Conservation (phyloP, 1,284 basidiomycete species). For the Prillingera fragicola region DNA sequence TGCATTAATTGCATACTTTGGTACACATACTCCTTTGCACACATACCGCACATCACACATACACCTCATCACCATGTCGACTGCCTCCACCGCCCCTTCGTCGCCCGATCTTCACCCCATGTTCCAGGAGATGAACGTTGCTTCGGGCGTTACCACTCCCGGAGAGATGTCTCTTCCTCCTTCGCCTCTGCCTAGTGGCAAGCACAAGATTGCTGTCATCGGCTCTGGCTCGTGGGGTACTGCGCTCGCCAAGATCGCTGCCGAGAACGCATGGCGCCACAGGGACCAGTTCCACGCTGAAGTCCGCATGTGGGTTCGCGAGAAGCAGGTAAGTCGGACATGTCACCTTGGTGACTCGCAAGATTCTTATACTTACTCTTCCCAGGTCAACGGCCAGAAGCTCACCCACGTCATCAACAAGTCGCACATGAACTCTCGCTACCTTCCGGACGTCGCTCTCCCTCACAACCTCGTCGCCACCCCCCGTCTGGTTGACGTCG, state of each 20-base stretch:
- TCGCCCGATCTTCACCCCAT: slow-evolving; percentile 24
- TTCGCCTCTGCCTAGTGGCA: slow-evolving; percentile 42
- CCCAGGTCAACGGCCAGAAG: slow-evolving; percentile 53
- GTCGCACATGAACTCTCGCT: slow-evolving; percentile 56
- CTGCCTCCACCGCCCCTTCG: slow-evolving; percentile 27
- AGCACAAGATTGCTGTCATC: slow-evolving; percentile 55
- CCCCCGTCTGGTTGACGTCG: slow-evolving; percentile 51
- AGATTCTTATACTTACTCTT: background rate
- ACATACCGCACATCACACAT: slow-evolving; percentile 12
- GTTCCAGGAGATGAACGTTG: slow-evolving; percentile 33
- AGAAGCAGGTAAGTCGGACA: slow-evolving; percentile 44
- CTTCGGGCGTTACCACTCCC: slow-evolving; percentile 41
- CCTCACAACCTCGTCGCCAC: slow-evolving; percentile 55
- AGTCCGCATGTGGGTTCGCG: slow-evolving; percentile 54
- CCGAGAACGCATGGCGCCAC: slow-evolving; percentile 50
- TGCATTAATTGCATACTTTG: too few species aligned
- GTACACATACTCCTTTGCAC: background rate
- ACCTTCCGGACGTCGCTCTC: slow-evolving; percentile 54
- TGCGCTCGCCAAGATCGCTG: slow-evolving; percentile 56
- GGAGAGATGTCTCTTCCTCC: slow-evolving; percentile 39
- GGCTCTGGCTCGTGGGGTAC: slow-evolving; percentile 55
- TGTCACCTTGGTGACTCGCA: too few species aligned
- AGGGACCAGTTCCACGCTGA: slow-evolving; percentile 48
- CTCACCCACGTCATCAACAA: slow-evolving; percentile 55
- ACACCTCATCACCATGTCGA: slow-evolving; percentile 5